phyloP scores from a whole-genome alignment of 306 rosid genomes.

The Lathyrus sativus region DNA sequence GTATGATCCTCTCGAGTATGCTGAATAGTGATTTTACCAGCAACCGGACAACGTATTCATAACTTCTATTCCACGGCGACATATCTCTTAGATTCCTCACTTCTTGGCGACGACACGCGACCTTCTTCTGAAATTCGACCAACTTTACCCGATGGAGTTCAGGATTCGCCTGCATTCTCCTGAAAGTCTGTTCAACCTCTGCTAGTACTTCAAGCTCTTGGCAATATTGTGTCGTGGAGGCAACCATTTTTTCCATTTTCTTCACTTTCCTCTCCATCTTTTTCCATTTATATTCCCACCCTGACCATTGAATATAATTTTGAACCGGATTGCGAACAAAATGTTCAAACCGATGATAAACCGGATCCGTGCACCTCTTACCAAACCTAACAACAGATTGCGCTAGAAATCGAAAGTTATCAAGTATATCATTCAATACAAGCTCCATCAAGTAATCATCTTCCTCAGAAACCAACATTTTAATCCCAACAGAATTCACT shows the following conservation, averaged over 20 bases:
- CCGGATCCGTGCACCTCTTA: slow-evolving; percentile 65
- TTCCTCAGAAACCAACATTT: slow-evolving; percentile 63
- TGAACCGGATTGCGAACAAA: slow-evolving; percentile 62
- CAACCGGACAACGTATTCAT: slow-evolving; percentile 73
- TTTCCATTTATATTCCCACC: slow-evolving; percentile 73
- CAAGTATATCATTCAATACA: slow-evolving; percentile 70
- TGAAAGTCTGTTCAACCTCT: slow-evolving; percentile 75
- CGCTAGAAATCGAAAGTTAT: slow-evolving; percentile 62
- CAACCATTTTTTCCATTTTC: slow-evolving; percentile 78
- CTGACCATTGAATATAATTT: slow-evolving; percentile 58
- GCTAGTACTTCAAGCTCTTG: slow-evolving; percentile 77
- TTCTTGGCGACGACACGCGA: slow-evolving; percentile 65
- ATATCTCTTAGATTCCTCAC: slow-evolving; percentile 67
- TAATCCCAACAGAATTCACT: slow-evolving; percentile 61
- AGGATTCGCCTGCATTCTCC: slow-evolving; percentile 67
- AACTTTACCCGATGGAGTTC: slow-evolving; percentile 42
- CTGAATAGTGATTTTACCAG: slow-evolving; percentile 77
- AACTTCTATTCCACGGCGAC: slow-evolving; percentile 81
- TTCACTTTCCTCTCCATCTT: slow-evolving; percentile 87
- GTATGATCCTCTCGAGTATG: slow-evolving; percentile 69
- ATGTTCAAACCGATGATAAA: slow-evolving; percentile 60
- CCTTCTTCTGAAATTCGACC: slow-evolving; percentile 74
- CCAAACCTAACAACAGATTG: slow-evolving; percentile 70
- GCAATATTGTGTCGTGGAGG: slow-evolving; percentile 55
- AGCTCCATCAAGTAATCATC: slow-evolving; percentile 67